These are phyloP conservation scores for Triangularia setosa DNA, from an alignment of 2,329 filamentous ascomycete species.

Conservation along the genomic window DNA sequence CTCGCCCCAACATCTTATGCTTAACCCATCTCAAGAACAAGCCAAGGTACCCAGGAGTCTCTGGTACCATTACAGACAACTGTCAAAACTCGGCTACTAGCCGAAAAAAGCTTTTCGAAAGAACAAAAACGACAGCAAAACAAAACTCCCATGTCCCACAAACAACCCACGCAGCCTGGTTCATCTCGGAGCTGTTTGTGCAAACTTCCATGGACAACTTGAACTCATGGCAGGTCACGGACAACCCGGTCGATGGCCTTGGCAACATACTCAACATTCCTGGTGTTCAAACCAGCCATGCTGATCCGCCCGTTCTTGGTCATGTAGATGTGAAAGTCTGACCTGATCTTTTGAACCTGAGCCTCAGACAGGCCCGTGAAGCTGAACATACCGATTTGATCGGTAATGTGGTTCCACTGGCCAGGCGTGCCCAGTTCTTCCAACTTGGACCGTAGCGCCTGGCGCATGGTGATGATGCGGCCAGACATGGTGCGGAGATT, in stretches of 20 bases:
- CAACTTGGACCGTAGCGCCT: conserved; percentile 70
- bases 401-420: conserved; percentile 93
- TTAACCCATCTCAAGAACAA: background rate
- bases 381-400: conserved; percentile 99
- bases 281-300: conserved; percentile 94
- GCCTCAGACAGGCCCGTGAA: conserved; percentile 77
- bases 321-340: conserved; percentile 77
- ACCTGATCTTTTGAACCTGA: conserved; percentile 67
- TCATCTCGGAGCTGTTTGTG: background rate
- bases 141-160: background rate
- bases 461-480: conserved; percentile 89
- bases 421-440: conserved; percentile 84
- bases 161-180: background rate
- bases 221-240: conserved; percentile 37
- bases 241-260: conserved; percentile 85
- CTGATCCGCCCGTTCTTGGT: conserved; percentile 98
- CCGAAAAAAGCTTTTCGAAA: background rate
- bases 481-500: conserved; percentile 93
- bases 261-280: conserved; percentile 91
- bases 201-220: background rate
- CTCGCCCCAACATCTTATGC: background rate
- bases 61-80: background rate
- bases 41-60: background rate
- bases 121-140: background rate
- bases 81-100: background rate